Conservation (phyloP, 306 rosid genomes). For the Pueraria montana region DNA sequence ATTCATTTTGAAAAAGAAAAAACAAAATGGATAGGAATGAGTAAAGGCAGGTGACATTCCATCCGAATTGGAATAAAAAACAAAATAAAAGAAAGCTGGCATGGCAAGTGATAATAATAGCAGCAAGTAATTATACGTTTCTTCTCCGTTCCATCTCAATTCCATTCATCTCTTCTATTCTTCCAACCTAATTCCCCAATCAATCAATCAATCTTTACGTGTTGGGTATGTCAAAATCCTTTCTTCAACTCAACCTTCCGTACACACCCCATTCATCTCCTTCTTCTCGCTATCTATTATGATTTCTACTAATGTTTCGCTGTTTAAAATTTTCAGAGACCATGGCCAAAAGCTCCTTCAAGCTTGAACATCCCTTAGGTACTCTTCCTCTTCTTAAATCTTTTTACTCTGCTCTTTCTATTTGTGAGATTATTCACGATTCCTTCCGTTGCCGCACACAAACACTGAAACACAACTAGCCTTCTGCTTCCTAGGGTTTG, state of each 20-base stretch:
- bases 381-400: not conserved
- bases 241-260: not conserved
- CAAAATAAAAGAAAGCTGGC: not conserved
- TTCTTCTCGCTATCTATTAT: conserved; percentile 27
- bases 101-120: not conserved
- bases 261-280: not conserved
- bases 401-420: not conserved
- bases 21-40: not conserved
- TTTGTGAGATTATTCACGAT: not conserved
- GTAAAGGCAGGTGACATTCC: not conserved
- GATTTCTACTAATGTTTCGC: conserved; percentile 53
- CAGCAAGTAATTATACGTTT: conserved; percentile 16
- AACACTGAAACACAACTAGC: not conserved
- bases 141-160: not conserved
- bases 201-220: conserved; percentile 26
- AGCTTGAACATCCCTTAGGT: conserved; percentile 77
- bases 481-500: not conserved
- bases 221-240: conserved; percentile 49
- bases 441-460: not conserved
- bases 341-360: conserved; percentile 79
- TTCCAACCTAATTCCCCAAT: conserved; percentile 12
- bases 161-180: conserved; percentile 21
- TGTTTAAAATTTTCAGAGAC: conserved; percentile 60
- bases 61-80: too few relatives aligned
- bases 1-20: not conserved